Base-by-base conservation (phyloP, 1,284 basidiomycete genomes). In the Uromyces viciae-fabae region DNA sequence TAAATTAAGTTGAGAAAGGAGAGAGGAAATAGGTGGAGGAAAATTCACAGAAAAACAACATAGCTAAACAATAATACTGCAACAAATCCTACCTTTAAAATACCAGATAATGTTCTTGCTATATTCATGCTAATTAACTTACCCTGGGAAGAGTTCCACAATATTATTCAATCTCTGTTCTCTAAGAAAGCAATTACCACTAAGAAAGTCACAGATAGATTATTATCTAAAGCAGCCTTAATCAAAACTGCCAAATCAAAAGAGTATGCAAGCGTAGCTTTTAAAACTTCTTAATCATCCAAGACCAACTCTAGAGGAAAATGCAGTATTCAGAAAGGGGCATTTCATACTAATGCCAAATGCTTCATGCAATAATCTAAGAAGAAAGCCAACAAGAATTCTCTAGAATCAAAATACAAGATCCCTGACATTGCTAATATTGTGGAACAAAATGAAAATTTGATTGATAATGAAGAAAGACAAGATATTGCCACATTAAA, bases 91-190 rank as follows among this genome's bases (percentile, higher is more conserved):
- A 33, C 25, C 19, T 60, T 60, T 28, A 25, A 60, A 28, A 14
- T 60, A 31, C 15, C 58, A 4, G 58, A 60, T 33, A 60, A 60
- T n/a, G 28, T 60, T 33, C 28, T 60, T 4, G 58, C 58, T 9
- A 60, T 60, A 5, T 60, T 60, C 28, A 60, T 60, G 58, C 14
- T 60, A 3, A 60, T 60, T 31, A 60, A 60, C 25, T 19, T 60
- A 5, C 58, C 58, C 2, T 8, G 11, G 15, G 58, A 60, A 14
- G 7, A 60, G 4, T 60, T 60, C 25, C 58, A 31, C 14, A 25
- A 60, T n/a, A 60, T 60, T 7, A 60, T 60, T 8, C 58, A 60
- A 60, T 60, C 58, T 31, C 58, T 60, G 2, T 60, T 60, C 58
- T 60, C 58, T n/a, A 31, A 19, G 11, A 31, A 31, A 31, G 3